phyloP scores from a whole-genome alignment of 495 filamentous ascomycete genomes.

The Xylaria nigripes region DNA sequence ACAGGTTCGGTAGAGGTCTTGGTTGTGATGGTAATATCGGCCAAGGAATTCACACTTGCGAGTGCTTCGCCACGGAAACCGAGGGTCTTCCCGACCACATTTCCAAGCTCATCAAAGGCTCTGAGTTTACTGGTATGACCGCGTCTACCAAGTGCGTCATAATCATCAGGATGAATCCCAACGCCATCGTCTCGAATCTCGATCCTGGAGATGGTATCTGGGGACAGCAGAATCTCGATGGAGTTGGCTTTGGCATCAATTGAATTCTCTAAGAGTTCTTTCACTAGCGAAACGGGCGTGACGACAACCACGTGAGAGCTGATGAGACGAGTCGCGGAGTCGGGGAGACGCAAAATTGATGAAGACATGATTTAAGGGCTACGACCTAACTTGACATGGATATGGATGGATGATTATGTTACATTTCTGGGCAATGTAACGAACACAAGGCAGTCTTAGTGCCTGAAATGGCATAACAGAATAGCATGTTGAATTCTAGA shows the following conservation, averaged over 20 bases:
- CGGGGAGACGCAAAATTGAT: constrained; percentile 48
- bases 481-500: too few relatives aligned
- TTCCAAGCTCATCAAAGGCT: constrained; percentile 59
- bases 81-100: constrained; percentile 56
- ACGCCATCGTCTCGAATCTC: constrained; percentile 86
- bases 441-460: too few relatives aligned
- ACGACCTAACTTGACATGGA: too few relatives aligned
- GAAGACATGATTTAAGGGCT: background rate
- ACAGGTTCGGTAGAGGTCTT: constrained; percentile 61
- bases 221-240: constrained; percentile 63
- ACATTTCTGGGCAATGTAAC: background rate
- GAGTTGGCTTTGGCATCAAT: constrained; percentile 73
- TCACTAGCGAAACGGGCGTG: constrained; percentile 66
- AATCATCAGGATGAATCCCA: constrained; percentile 68
- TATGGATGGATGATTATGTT: background rate
- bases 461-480: too few relatives aligned
- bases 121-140: constrained; percentile 83
- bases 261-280: constrained; percentile 89
- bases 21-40: constrained; percentile 59
- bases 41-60: constrained; percentile 66
- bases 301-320: constrained; percentile 66
- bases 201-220: constrained; percentile 72
- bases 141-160: constrained; percentile 56
- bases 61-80: constrained; percentile 88
- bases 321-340: constrained; percentile 55